phyloP scores from a whole-genome alignment of 2,329 filamentous ascomycete species.

The Elsinoe fawcettii region DNA sequence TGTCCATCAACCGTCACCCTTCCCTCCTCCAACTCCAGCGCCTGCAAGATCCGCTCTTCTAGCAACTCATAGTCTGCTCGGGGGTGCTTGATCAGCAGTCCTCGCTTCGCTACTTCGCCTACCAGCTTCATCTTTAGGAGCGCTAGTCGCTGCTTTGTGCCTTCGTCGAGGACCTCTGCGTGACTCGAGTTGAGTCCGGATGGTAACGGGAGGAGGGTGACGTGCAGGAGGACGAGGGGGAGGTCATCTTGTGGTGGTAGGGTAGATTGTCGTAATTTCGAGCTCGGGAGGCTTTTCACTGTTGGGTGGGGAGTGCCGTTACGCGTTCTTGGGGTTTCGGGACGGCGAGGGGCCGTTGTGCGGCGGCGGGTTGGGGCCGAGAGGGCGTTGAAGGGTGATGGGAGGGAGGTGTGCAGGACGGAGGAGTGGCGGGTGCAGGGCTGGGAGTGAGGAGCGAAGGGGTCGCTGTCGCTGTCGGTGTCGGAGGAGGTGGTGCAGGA shows the following conservation, averaged over 20 bases:
- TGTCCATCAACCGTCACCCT: constrained; percentile 69
- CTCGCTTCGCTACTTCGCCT: constrained; percentile 66
- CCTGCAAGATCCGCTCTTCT: constrained; percentile 68
- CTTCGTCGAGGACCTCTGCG: constrained; percentile 43
- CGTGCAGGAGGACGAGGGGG: constrained; percentile 71
- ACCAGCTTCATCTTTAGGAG: constrained; percentile 62
- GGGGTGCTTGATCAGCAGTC: constrained; percentile 67
- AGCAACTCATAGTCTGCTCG: constrained; percentile 72
- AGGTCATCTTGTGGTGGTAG: constrained; percentile 17
- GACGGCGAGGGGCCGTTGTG: background rate
- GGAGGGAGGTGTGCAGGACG: background rate
- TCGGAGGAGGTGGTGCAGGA: background rate
- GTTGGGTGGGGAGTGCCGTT: background rate
- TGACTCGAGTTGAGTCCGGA: constrained; percentile 36
- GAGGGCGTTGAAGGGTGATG: background rate
- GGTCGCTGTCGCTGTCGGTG: background rate
- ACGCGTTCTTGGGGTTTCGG: background rate
- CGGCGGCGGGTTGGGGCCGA: background rate
- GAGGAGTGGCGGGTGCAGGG: background rate
- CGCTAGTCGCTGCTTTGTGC: constrained; percentile 43
- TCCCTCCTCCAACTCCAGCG: constrained; percentile 62
- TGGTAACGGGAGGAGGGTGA: constrained; percentile 64
- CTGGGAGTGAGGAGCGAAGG: background rate
- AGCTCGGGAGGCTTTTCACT: background rate
- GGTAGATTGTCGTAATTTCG: background rate